Evolutionary conservation across 305 asterid genomes (phyloP).

Genomic region (Solanum hybrid): DNA sequence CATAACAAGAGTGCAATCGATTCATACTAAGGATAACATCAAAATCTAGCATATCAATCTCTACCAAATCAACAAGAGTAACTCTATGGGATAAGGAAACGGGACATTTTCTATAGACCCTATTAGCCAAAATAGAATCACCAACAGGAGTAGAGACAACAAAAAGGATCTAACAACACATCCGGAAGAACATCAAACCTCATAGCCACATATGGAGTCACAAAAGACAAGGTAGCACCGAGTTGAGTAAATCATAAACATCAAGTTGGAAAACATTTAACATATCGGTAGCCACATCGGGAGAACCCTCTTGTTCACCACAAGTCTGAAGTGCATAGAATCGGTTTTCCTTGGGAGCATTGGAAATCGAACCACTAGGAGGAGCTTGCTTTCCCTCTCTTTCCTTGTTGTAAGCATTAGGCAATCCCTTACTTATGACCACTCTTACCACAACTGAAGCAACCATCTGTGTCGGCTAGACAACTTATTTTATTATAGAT

Average conservation of each 20-base stretch:
- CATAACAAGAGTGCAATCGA: not conserved
- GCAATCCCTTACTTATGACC: not conserved
- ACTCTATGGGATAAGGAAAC: not conserved
- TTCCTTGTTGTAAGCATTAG: not conserved
- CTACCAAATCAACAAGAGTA: not conserved
- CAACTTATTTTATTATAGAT: too few relatives aligned
- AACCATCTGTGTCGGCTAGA: not conserved
- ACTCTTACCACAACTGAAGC: not conserved
- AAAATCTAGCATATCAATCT: not conserved
- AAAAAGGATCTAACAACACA: not conserved
- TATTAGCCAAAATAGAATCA: not conserved
- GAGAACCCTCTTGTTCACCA: not conserved
- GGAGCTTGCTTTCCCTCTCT: not conserved
- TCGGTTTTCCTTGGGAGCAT: not conserved
- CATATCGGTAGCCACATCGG: not conserved
- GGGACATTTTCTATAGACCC: not conserved
- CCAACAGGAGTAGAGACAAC: not conserved
- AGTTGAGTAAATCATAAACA: not conserved
- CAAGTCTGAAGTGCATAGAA: not conserved
- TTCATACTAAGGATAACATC: not conserved
- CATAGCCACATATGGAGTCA: not conserved
- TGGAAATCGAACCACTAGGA: not conserved
- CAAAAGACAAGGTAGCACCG: not conserved
- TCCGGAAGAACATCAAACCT: not conserved
- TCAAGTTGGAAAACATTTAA: not conserved